phyloP scores from a whole-genome alignment of 2,329 filamentous ascomycete genomes.

The Seiridium cupressi region DNA sequence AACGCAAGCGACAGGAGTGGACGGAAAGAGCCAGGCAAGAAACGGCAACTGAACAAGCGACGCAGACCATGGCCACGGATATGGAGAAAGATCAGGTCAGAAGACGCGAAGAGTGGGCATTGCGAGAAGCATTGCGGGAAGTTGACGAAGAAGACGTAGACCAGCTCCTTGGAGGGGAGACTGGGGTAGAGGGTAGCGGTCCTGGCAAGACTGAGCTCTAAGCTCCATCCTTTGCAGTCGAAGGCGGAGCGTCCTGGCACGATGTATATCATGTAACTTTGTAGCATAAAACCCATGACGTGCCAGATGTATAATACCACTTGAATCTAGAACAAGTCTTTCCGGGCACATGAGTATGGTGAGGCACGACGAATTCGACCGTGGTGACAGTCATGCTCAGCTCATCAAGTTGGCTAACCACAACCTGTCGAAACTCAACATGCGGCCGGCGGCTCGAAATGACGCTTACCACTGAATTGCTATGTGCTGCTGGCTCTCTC shows the following conservation, averaged over 20 bases:
- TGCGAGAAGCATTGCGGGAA: background rate
- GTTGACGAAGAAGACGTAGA: background rate
- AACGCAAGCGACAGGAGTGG: constrained; percentile 14
- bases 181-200: background rate
- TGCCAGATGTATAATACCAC: constrained; percentile 5
- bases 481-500: too few species aligned
- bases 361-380: too few species aligned
- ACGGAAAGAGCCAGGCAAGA: background rate
- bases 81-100: too few species aligned
- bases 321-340: too few species aligned
- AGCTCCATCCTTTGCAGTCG: background rate
- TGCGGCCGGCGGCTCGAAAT: too few species aligned
- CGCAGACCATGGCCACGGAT: background rate
- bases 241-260: background rate
- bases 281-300: background rate
- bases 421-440: too few species aligned
- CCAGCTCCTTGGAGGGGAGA: background rate
- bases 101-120: background rate
- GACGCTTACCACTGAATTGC: too few species aligned
- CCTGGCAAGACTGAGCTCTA: background rate
- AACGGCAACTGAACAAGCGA: background rate
- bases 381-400: too few species aligned
- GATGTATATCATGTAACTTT: background rate
- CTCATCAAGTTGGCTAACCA: too few species aligned
- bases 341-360: too few species aligned